Percentiles rank a stretch among this genome's conserved stretches.
Evolutionary conservation across 352 stramenopile species (phyloP).

Genomic region (Phytopythium boreale): DNA sequence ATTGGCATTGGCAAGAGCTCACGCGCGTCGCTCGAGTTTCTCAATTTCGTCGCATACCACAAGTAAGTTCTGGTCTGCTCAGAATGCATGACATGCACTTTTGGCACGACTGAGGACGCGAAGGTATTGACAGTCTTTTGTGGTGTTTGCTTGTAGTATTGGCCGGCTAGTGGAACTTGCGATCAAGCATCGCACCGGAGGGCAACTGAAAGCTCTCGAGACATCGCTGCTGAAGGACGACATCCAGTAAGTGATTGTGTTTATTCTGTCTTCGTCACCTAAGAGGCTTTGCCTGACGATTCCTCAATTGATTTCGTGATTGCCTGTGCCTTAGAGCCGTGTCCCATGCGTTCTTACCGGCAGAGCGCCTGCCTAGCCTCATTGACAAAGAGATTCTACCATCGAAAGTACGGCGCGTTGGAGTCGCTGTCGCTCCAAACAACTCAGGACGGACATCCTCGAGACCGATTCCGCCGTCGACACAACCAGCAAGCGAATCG

Average conservation of each 20-base stretch:
- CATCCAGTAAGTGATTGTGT: constrained; percentile 42
- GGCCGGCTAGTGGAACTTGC: constrained; percentile 74
- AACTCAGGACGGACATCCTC: constrained; percentile 15
- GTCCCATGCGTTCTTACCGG: constrained; percentile 23
- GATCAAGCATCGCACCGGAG: constrained; percentile 69
- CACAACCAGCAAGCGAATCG: constrained; percentile 5
- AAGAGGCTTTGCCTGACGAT: not conserved
- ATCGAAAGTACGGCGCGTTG: constrained; percentile 30
- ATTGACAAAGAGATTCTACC: constrained; percentile 22
- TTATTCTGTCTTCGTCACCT: not conserved
- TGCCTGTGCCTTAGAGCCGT: constrained; percentile 19
- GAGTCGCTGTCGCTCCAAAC: constrained; percentile 12
- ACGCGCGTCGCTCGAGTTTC: constrained; percentile 74
- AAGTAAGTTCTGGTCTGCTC: constrained; percentile 38
- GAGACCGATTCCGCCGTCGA: constrained; percentile 1
- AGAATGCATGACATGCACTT: not conserved
- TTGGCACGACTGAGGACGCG: not conserved
- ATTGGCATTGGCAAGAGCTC: constrained; percentile 59
- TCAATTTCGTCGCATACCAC: constrained; percentile 87
- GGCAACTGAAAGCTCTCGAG: constrained; percentile 47
- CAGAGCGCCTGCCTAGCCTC: constrained; percentile 23
- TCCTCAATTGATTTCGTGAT: not conserved
- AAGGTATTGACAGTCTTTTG: constrained; percentile 2
- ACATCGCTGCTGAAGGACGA: constrained; percentile 52
- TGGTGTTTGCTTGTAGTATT: constrained; percentile 41